A percentile compares a stretch with the other conserved stretches of the same genome.
phyloP scores from a whole-genome alignment of 352 stramenopile genomes.

The Phytophthora hybrid region DNA sequence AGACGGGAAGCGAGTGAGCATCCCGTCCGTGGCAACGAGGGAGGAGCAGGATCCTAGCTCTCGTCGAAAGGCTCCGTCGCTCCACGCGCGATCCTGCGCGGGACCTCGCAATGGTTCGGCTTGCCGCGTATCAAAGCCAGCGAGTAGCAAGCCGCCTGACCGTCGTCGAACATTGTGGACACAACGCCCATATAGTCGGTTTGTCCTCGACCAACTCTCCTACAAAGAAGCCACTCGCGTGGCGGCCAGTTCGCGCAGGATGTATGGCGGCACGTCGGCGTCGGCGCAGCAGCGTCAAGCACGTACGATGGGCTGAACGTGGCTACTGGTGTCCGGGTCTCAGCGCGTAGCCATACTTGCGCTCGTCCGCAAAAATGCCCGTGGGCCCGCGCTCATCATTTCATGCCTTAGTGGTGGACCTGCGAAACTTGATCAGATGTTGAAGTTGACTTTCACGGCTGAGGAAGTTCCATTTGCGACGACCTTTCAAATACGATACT shows the following conservation, averaged over 20 bases:
- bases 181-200: conserved; percentile 42
- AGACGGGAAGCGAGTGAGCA: conserved; percentile 35
- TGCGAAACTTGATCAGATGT: too few species aligned
- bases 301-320: conserved; percentile 8
- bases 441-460: too few species aligned
- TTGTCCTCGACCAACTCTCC: conserved; percentile 21
- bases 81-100: conserved; percentile 34
- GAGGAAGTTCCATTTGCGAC: too few species aligned
- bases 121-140: conserved; percentile 24
- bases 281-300: neutral
- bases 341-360: conserved; percentile 3
- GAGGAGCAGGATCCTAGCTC: conserved; percentile 34
- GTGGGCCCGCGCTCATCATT: conserved; percentile 23
- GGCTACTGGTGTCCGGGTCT: conserved; percentile 6
- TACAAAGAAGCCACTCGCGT: conserved; percentile 23
- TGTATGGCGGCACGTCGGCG: conserved; percentile 28
- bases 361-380: conserved; percentile 24
- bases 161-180: conserved; percentile 29
- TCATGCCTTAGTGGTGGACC: conserved; percentile 25
- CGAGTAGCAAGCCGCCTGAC: conserved; percentile 25
- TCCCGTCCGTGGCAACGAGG: conserved; percentile 7
- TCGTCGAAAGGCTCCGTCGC: conserved; percentile 34
- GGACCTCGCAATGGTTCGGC: neutral
- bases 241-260: conserved; percentile 19
- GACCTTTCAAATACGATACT: too few species aligned